phyloP scores from a whole-genome alignment of 2,329 filamentous ascomycete genomes.

The Fusarium falciforme region DNA sequence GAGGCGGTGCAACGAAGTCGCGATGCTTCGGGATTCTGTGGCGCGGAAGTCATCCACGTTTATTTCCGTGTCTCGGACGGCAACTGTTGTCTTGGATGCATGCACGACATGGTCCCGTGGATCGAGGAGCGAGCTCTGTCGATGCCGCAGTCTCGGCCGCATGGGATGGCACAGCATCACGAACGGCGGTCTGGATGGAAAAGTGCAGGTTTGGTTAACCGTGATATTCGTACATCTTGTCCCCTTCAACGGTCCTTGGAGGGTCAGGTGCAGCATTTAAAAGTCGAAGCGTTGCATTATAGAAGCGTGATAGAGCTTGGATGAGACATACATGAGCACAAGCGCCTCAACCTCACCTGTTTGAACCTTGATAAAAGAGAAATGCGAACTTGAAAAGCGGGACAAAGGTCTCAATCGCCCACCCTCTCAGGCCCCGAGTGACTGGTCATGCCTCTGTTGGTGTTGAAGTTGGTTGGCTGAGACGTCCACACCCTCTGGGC shows the following conservation, averaged over 20 bases:
- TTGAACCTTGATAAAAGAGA: constrained; percentile 8
- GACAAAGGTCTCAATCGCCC: constrained; percentile 37
- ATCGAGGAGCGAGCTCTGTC: constrained; percentile 28
- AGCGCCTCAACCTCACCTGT: background rate
- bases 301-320: constrained; percentile 7
- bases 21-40: constrained; percentile 37
- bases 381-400: constrained; percentile 15
- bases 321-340: constrained; percentile 25
- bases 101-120: constrained; percentile 35
- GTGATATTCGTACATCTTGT: background rate
- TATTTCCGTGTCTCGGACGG: constrained; percentile 42
- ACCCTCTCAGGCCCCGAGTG: constrained; percentile 28
- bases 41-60: constrained; percentile 39
- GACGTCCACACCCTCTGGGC: constrained; percentile 18
- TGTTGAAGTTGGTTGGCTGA: constrained; percentile 12
- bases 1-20: constrained; percentile 37
- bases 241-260: background rate
- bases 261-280: constrained; percentile 26
- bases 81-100: constrained; percentile 36
- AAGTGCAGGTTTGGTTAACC: background rate
- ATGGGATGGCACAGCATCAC: constrained; percentile 21
- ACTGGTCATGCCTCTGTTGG: constrained; percentile 36
- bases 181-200: background rate
- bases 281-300: constrained; percentile 31
- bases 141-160: constrained; percentile 35